A percentile compares a stretch with the other conserved stretches of the same genome.
phyloP scores from a whole-genome alignment of 306 rosid genomes.

The Acacia acuminata region DNA sequence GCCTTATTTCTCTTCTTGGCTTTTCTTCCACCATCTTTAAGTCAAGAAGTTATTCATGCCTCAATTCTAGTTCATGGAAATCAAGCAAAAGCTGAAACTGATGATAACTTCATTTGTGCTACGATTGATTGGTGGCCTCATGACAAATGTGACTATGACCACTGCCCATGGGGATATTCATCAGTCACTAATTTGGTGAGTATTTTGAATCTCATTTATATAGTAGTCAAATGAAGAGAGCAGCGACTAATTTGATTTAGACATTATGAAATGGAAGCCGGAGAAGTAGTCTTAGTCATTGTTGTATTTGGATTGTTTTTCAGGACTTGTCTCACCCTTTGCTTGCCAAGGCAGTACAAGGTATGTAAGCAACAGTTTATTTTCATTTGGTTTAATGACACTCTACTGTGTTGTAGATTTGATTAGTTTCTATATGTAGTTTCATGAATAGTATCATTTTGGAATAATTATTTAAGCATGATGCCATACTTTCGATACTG shows the following conservation, averaged over 20 bases:
- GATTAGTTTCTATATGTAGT: constrained; percentile 4
- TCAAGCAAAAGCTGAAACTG: constrained; percentile 54
- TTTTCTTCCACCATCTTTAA: constrained; percentile 46
- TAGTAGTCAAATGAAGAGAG: constrained; percentile 22
- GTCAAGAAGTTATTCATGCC: constrained; percentile 51
- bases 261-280: background rate
- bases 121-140: constrained; percentile 99
- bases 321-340: constrained; percentile 89
- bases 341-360: constrained; percentile 81
- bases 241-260: background rate
- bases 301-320: constrained; percentile 41
- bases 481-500: constrained; percentile 35
- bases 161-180: constrained; percentile 87
- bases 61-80: constrained; percentile 61
- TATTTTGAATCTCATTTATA: constrained; percentile 17
- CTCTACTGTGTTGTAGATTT: constrained; percentile 12
- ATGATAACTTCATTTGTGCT: constrained; percentile 84
- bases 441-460: constrained; percentile 12
- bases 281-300: constrained; percentile 27
- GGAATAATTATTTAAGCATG: constrained; percentile 24
- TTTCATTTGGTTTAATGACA: constrained; percentile 5
- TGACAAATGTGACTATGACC: constrained; percentile 81
- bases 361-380: constrained; percentile 41
- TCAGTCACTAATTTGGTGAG: constrained; percentile 74
- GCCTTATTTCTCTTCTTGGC: constrained; percentile 52